A percentile compares a stretch with the other conserved stretches of the same genome.
phyloP scores from a whole-genome alignment of 208 protist genomes.

The Crithidia thermophila region DNA sequence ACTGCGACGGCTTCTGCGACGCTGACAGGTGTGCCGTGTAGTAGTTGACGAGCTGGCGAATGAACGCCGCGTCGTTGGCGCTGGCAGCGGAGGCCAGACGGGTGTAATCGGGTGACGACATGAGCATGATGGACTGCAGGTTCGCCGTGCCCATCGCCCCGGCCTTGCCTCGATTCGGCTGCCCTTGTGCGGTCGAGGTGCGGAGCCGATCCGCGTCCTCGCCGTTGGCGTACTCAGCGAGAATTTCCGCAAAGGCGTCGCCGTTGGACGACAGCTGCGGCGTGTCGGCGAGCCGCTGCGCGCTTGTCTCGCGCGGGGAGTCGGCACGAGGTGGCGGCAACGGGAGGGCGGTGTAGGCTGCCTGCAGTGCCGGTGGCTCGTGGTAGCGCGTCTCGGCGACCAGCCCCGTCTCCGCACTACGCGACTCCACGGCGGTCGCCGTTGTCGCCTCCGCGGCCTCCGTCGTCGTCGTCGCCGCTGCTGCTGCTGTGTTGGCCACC shows the following conservation, averaged over 20 bases:
- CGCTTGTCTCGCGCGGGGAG: background rate
- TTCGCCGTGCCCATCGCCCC: background rate
- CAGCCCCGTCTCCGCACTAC: background rate
- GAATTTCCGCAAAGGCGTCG: slow-evolving; percentile 5
- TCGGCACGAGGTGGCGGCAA: too few relatives aligned
- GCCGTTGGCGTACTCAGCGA: slow-evolving; percentile 19
- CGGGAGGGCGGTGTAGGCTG: slow-evolving; percentile 13
- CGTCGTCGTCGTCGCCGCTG: background rate
- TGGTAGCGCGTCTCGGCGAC: slow-evolving; percentile 24
- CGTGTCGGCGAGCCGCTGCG: background rate
- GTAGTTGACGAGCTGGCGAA: slow-evolving; percentile 56
- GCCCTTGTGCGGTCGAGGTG: background rate
- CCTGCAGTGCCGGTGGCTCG: slow-evolving; percentile 23
- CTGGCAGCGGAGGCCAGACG: slow-evolving; percentile 46
- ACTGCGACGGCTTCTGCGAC: background rate
- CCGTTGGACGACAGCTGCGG: background rate
- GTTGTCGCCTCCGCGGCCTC: background rate
- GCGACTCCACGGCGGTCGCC: background rate
- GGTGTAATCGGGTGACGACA: slow-evolving; percentile 25
- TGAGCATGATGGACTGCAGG: background rate
- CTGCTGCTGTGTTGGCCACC: background rate
- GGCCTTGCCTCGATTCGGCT: background rate
- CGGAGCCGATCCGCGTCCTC: background rate
- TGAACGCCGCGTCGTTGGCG: slow-evolving; percentile 46
- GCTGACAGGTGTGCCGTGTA: slow-evolving; percentile 27